Evolutionary conservation across 495 filamentous ascomycete genomes (phyloP).

Genomic region (Xylaria bambusicola): DNA sequence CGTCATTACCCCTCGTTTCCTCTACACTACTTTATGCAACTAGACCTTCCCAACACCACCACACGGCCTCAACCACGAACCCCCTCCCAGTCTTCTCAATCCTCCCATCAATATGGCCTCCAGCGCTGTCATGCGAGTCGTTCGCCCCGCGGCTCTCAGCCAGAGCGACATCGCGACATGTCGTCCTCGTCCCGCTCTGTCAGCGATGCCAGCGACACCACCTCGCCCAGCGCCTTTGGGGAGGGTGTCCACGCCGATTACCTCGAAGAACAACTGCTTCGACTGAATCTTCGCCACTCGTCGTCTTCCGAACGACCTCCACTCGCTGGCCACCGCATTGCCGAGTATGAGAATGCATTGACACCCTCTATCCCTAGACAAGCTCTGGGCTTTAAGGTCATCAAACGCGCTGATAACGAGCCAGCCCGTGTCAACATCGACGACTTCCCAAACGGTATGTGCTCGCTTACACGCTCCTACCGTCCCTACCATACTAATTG

Average conservation of each 20-base stretch:
- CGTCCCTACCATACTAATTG: conserved; percentile 21
- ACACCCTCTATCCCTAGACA: conserved; percentile 46
- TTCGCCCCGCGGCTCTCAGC: conserved; percentile 29
- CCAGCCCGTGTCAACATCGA: conserved; percentile 56
- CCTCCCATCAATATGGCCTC: conserved; percentile 76
- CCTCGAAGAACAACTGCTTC: conserved; percentile 41
- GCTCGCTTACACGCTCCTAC: neutral
- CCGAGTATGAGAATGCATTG: conserved; percentile 70
- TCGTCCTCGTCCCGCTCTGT: conserved; percentile 26
- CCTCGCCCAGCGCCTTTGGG: conserved; percentile 18
- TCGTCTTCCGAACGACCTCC: conserved; percentile 32
- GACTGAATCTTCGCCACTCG: conserved; percentile 42
- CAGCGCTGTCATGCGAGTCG: conserved; percentile 51
- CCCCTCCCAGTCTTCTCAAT: conserved; percentile 41
- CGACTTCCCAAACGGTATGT: conserved; percentile 80
- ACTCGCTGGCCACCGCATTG: conserved; percentile 58
- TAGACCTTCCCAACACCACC: conserved; percentile 67
- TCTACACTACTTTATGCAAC: conserved; percentile 80
- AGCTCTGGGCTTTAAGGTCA: conserved; percentile 61
- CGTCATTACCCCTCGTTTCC: conserved; percentile 34
- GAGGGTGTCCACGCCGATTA: conserved; percentile 35
- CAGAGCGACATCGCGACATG: conserved; percentile 28
- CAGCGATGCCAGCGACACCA: conserved; percentile 10
- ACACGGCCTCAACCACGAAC: conserved; percentile 52
- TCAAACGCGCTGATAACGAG: conserved; percentile 49